Evolutionary conservation across 352 stramenopile genomes (phyloP).

Genomic region (Pilasporangium apinafurcum): DNA sequence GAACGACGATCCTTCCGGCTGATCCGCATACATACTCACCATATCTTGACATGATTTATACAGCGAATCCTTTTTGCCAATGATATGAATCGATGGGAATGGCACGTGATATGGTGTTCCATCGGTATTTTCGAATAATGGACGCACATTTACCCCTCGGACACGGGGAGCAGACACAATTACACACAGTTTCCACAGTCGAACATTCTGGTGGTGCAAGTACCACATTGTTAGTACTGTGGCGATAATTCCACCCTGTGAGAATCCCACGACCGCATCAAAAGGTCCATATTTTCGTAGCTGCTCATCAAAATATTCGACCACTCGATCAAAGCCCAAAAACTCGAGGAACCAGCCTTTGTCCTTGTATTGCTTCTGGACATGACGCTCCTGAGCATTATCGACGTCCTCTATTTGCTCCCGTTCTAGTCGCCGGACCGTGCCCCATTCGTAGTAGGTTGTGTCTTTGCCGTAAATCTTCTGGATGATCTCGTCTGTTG

Average conservation of each 20-base stretch:
- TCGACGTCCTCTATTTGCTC: conserved; percentile 9
- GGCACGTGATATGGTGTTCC: conserved; percentile 22
- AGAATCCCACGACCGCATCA: conserved; percentile 67
- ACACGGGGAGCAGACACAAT: conserved; percentile 28
- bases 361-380: neutral
- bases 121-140: conserved; percentile 31
- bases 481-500: conserved; percentile 40
- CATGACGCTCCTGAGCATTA: conserved; percentile 8
- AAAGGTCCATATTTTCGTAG: conserved; percentile 36
- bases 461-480: conserved; percentile 31
- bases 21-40: conserved; percentile 14
- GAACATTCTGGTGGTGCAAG: conserved; percentile 14
- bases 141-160: conserved; percentile 13
- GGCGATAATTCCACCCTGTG: conserved; percentile 46
- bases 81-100: conserved; percentile 46
- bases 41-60: conserved; percentile 34
- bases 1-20: conserved; percentile 5
- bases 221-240: conserved; percentile 42
- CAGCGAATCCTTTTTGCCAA: conserved; percentile 51
- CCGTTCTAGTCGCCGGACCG: conserved; percentile 19
- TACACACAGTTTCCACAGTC: conserved; percentile 46
- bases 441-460: conserved; percentile 47
- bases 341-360: conserved; percentile 43
- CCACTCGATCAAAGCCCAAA: conserved; percentile 26
- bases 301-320: conserved; percentile 41